Base-by-base conservation (phyloP, 169 alveolate species). In the Plasmodium sp. region DNA sequence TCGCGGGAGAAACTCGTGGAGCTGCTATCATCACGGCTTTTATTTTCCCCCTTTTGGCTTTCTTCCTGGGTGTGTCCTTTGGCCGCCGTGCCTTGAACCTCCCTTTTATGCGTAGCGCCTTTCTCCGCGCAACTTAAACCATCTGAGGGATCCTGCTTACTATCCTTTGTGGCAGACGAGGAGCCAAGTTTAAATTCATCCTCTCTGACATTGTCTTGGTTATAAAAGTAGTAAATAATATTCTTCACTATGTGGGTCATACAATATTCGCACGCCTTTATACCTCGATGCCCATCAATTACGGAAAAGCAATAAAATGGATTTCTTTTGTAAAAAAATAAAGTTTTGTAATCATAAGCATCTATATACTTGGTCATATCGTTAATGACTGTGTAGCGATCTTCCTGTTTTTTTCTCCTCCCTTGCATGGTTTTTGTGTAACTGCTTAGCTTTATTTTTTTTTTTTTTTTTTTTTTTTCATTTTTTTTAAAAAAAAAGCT, bases 371-470 rank as follows among this genome's bases (percentile, higher is more conserved):
- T 86, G 33, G 86, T 86, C 43, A 86, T 41, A 31, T 86, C 93
- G 14, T 83, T 86, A 43, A 86, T 34, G n/a, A 56, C 85, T 54
- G 81, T 54, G 39, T 75, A 86, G n/a, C 93, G 39, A 51, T 86
- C 93, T 86, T 86, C 93, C 45, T 86, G 93, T 56, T 86, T 86
- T 75, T 86, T 77, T 41, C 93, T 86, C 18, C 93, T 86, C 31
- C 93, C 93, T 86, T 86, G 93, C 93, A 86, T 86, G 16, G 93
- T 86, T 86, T 86, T 86, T 22, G 93, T 77, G 67, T 77, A 86
- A 31, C 86, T 86, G 39, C 86, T 77, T 75, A 86, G 39, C 77
- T 86, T 85, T 6, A 85, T 48, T 75, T 77, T 77, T 75, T 75
- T 85, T 51, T 5, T 7, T 6, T 74, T 43, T 31, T 74, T 74